Conservation (phyloP, 768 basidiomycete genomes). For the Paxillus involutus region DNA sequence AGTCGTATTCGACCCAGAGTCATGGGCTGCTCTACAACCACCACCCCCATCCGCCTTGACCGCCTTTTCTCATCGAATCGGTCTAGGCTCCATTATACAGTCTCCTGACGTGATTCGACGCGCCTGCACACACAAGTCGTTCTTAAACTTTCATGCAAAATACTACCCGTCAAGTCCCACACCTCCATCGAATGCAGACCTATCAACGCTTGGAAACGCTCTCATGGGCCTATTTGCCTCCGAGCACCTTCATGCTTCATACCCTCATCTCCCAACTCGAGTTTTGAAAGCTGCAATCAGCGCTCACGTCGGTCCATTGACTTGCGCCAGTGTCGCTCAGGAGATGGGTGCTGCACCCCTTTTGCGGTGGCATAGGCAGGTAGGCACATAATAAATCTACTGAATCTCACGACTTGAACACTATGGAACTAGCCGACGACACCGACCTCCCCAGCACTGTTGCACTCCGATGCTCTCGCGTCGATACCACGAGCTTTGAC, state of each 20-base stretch:
- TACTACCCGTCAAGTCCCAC: slow-evolving; percentile 54
- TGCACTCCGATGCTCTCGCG: slow-evolving; percentile 86
- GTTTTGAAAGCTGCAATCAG: slow-evolving; percentile 90
- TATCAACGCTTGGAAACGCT: slow-evolving; percentile 79
- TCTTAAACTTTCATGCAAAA: slow-evolving; percentile 52
- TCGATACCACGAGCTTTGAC: slow-evolving; percentile 85
- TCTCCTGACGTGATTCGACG: slow-evolving; percentile 60
- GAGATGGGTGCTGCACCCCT: slow-evolving; percentile 81
- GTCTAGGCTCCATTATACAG: slow-evolving; percentile 57
- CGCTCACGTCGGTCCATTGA: slow-evolving; percentile 85
- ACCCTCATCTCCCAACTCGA: slow-evolving; percentile 89
- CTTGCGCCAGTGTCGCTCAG: slow-evolving; percentile 81
- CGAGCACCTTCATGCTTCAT: slow-evolving; percentile 77
- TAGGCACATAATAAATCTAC: slow-evolving; percentile 14
- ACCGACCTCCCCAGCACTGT: slow-evolving; percentile 46
- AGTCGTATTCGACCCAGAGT: slow-evolving; percentile 58
- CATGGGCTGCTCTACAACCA: slow-evolving; percentile 72
- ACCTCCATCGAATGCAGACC: slow-evolving; percentile 70
- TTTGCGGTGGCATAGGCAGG: slow-evolving; percentile 79
- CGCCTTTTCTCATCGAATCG: slow-evolving; percentile 77
- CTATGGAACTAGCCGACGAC: slow-evolving; percentile 43
- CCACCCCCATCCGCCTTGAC: slow-evolving; percentile 69
- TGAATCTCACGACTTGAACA: slow-evolving; percentile 1
- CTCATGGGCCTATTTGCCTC: slow-evolving; percentile 88
- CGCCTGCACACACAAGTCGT: slow-evolving; percentile 80